Conservation (phyloP, 805 yeast species). For the Torulaspora gathmanii region DNA sequence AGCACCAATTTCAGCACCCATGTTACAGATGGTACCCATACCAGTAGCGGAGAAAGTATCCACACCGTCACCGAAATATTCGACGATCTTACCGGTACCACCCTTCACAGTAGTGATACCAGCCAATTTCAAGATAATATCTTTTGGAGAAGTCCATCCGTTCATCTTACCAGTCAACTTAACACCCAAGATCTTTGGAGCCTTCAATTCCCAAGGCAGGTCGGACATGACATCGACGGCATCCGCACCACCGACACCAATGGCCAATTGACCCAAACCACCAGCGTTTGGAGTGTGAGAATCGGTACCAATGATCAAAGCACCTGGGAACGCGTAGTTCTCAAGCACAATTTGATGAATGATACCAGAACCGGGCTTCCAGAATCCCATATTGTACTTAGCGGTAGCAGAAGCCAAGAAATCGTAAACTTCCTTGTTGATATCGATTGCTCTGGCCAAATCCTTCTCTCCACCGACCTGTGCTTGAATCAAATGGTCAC, state of each 20-base stretch:
- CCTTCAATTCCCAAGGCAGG: conserved; percentile 95
- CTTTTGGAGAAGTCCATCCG: conserved; percentile 98
- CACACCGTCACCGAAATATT: conserved; percentile 95
- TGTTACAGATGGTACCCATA: conserved; percentile 98
- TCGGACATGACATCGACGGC: conserved; percentile 96
- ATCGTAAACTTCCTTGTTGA: conserved; percentile 92
- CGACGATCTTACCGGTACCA: conserved; percentile 96
- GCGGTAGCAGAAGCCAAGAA: conserved; percentile 86
- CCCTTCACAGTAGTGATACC: conserved; percentile 95
- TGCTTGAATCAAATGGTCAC: conserved; percentile 97
- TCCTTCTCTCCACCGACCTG: conserved; percentile 86
- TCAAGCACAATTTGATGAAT: conserved; percentile 95
- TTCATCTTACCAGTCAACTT: conserved; percentile 85
- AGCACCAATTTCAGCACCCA: conserved; percentile 99
- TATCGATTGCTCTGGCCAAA: conserved; percentile 76
- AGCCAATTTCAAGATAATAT: conserved; percentile 86
- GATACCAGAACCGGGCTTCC: conserved; percentile 99
- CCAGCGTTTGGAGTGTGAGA: conserved; percentile 98
- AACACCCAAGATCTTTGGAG: conserved; percentile 93
- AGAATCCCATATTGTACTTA: conserved; percentile 94
- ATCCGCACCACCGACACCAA: conserved; percentile 99
- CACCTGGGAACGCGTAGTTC: conserved; percentile 97
- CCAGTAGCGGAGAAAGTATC: conserved; percentile 92
- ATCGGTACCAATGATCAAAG: conserved; percentile 93
- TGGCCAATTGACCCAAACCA: conserved; percentile 96